Base-by-base conservation (phyloP, 192 early-diverging fungal species). In the Coemansia guatemalensis region DNA sequence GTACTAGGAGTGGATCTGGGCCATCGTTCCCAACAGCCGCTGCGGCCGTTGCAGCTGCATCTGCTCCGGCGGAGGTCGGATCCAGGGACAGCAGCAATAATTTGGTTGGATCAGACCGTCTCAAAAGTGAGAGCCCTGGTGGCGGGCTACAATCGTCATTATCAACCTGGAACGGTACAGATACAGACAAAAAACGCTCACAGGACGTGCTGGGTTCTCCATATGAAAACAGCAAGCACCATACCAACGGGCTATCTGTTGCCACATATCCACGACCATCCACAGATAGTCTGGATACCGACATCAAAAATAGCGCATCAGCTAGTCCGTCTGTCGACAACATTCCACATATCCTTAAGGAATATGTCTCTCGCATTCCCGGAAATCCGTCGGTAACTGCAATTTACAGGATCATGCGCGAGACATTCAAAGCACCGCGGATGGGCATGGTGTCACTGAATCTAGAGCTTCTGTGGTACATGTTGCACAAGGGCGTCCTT, bases 381-480 rank as follows among this genome's bases (percentile, higher is more conserved):
- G 77, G 68, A 22, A 60, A 50, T 6, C 67, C 71, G 18, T 71
- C 77, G 1, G 51, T 68, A 20, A 30, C 49, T 8, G 60, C 44
- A 11, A 57, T 79, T 3, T 79, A 79, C 62, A 49, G 24, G 25
- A 73, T 79, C 39, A 70, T 79, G 76, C 76, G 76, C 29, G 76
- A 70, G 57, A 64, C 76, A 35, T 79, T 79, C 60, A 62, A 58
- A 24, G 71, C 76, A 48, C 76, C 76, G 8, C 76, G 76, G 17
- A 79, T 70, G 60, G 76, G 76, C 49, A 73, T 79, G 76, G 68
- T 79, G 26, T 70, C 76, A 3, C 57, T 79, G 61, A 74, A 76
- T 33, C 55, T 64, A 21, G 74, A 76, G 68, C 56, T 76, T 44
- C 39, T 76, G 25, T 76, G 74, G 74, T 64, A 35, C 53, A 76